Evolutionary conservation across 306 rosid genomes (phyloP).

Genomic region (cucumber (Cucumis sativus)): DNA sequence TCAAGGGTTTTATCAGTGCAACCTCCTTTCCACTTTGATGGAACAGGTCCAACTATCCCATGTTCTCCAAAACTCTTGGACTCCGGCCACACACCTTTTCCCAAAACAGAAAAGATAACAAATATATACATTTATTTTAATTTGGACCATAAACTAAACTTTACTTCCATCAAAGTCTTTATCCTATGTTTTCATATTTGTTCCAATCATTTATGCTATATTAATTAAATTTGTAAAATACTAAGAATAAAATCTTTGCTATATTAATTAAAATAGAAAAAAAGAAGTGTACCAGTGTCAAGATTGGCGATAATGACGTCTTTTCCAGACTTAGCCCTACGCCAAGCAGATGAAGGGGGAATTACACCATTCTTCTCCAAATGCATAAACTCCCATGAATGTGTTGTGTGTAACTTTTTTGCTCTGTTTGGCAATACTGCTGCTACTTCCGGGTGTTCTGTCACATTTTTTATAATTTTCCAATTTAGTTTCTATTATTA

Average conservation of each 20-base stretch:
- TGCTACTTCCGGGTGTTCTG: constrained; percentile 36
- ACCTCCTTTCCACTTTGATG: constrained; percentile 64
- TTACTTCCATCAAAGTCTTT: too few relatives aligned
- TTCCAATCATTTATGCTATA: too few relatives aligned
- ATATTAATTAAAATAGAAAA: too few relatives aligned
- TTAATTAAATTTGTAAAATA: background rate
- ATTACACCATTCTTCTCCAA: constrained; percentile 23
- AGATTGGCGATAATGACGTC: constrained; percentile 46
- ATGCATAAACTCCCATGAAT: constrained; percentile 61
- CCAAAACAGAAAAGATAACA: background rate
- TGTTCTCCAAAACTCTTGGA: constrained; percentile 50
- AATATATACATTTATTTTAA: too few relatives aligned
- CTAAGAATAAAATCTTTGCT: too few relatives aligned
- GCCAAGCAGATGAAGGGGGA: constrained; percentile 22
- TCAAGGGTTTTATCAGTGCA: constrained; percentile 17
- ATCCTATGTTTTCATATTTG: too few relatives aligned
- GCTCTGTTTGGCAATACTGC: constrained; percentile 26
- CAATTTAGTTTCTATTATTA: background rate
- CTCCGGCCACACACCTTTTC: constrained; percentile 36
- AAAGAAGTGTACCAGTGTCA: constrained; percentile 37
- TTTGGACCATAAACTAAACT: background rate
- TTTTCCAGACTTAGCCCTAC: constrained; percentile 49
- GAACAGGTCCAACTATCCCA: constrained; percentile 39
- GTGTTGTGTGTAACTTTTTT: constrained; percentile 35
- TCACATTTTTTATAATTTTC: background rate